phyloP scores from a whole-genome alignment of 1,139 yeast species.

The Hemisphaericaspora xylofermentans region DNA sequence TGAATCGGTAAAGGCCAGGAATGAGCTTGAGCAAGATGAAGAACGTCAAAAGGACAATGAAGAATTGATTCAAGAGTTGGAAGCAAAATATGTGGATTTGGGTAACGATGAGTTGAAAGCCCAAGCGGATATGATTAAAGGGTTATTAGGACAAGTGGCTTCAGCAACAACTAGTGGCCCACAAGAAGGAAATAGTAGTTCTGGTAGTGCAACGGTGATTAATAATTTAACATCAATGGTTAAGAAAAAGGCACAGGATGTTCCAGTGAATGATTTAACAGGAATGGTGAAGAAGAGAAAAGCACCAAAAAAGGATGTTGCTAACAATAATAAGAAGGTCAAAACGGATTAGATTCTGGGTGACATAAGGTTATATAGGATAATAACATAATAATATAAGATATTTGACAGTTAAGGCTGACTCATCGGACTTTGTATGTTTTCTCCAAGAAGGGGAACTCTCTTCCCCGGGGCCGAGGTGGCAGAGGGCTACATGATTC shows the following conservation, averaged over 20 bases:
- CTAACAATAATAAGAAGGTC: conserved; percentile 5
- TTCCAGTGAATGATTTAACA: conserved; percentile 36
- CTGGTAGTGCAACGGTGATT: conserved; percentile 6
- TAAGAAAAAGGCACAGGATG: conserved; percentile 16
- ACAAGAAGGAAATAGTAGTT: conserved; percentile 8
- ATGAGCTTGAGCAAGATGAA: conserved; percentile 26
- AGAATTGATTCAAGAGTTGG: conserved; percentile 54
- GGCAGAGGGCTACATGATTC: too few species aligned
- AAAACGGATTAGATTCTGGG: conserved; percentile 2
- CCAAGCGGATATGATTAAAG: conserved; percentile 59
- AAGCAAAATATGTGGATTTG: conserved; percentile 52
- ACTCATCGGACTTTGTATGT: neutral
- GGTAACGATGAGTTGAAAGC: conserved; percentile 52
- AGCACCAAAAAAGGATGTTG: conserved; percentile 16
- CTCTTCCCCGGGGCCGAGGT: neutral
- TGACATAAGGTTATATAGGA: neutral
- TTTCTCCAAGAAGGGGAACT: too few species aligned
- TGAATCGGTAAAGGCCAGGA: conserved; percentile 52
- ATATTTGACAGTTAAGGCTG: neutral
- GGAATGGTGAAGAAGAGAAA: conserved; percentile 37
- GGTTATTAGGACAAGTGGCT: conserved; percentile 57
- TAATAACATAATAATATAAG: neutral
- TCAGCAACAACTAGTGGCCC: conserved; percentile 10
- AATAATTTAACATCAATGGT: conserved; percentile 12
- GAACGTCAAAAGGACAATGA: conserved; percentile 43